phyloP scores from a whole-genome alignment of 495 filamentous ascomycete genomes.

The Penicillium coprophilum region DNA sequence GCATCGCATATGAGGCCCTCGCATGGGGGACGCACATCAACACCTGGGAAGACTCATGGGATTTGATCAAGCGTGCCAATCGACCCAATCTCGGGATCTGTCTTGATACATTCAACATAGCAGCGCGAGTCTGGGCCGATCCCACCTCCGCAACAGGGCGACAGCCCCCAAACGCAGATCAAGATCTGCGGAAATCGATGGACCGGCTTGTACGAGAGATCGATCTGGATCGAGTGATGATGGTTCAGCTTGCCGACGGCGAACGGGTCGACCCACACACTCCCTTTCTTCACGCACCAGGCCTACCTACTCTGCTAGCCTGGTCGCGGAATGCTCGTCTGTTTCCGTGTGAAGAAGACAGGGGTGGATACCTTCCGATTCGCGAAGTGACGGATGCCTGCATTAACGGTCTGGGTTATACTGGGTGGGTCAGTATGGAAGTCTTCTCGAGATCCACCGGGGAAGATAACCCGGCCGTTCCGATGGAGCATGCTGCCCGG shows the following conservation, averaged over 20 bases:
- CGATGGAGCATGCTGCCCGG: constrained; percentile 61
- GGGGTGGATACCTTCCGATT: constrained; percentile 64
- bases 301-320: constrained; percentile 33
- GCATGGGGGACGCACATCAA: constrained; percentile 69
- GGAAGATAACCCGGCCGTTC: constrained; percentile 52
- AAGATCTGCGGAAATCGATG: constrained; percentile 53
- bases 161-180: constrained; percentile 48
- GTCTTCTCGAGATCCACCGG: constrained; percentile 64
- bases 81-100: constrained; percentile 70
- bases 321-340: constrained; percentile 72
- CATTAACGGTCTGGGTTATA: constrained; percentile 60
- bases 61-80: constrained; percentile 59
- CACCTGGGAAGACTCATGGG: constrained; percentile 69
- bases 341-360: constrained; percentile 64
- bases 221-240: constrained; percentile 62
- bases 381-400: constrained; percentile 50
- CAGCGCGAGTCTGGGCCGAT: constrained; percentile 66
- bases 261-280: constrained; percentile 47
- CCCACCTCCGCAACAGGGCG: constrained; percentile 52
- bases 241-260: constrained; percentile 71
- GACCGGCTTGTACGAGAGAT: constrained; percentile 52
- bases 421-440: constrained; percentile 73
- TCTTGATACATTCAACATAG: constrained; percentile 76
- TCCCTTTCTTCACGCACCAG: constrained; percentile 19
- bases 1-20: constrained; percentile 67